These are phyloP conservation scores for Coemansia guatemalensis DNA, from an alignment of 192 early-diverging fungal species.

Conservation along the genomic window DNA sequence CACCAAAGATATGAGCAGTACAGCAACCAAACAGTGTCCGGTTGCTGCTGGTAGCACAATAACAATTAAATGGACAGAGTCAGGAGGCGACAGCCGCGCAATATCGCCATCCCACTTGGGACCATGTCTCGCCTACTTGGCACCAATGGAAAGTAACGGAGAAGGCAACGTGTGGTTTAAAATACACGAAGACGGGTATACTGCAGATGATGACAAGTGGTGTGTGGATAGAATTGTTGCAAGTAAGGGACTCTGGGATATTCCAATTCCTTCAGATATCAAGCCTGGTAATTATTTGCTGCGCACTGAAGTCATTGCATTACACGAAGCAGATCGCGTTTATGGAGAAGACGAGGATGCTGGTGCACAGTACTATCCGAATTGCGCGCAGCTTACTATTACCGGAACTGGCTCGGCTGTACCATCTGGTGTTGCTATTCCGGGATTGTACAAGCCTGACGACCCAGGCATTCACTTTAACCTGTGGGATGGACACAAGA, in stretches of 20 bases:
- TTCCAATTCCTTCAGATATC: constrained; percentile 21
- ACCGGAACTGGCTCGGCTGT: not conserved
- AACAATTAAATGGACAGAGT: constrained; percentile 1
- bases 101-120: constrained; percentile 22
- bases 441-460: constrained; percentile 14
- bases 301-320: constrained; percentile 22
- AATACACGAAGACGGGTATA: constrained; percentile 21
- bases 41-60: constrained; percentile 15
- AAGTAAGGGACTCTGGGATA: constrained; percentile 10
- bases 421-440: constrained; percentile 11
- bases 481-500: not conserved
- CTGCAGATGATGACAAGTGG: constrained; percentile 7
- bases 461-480: constrained; percentile 24
- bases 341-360: not conserved
- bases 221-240: constrained; percentile 16
- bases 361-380: constrained; percentile 28
- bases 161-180: constrained; percentile 18
- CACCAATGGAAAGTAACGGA: constrained; percentile 11
- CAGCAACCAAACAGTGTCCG: not conserved
- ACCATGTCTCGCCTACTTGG: constrained; percentile 21
- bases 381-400: constrained; percentile 25
- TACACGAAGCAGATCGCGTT: constrained; percentile 11
- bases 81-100: not conserved
- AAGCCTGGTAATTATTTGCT: constrained; percentile 23
- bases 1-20: constrained; percentile 1